Conservation (phyloP, 2,329 filamentous ascomycete genomes). For the Sarocladium strictum region DNA sequence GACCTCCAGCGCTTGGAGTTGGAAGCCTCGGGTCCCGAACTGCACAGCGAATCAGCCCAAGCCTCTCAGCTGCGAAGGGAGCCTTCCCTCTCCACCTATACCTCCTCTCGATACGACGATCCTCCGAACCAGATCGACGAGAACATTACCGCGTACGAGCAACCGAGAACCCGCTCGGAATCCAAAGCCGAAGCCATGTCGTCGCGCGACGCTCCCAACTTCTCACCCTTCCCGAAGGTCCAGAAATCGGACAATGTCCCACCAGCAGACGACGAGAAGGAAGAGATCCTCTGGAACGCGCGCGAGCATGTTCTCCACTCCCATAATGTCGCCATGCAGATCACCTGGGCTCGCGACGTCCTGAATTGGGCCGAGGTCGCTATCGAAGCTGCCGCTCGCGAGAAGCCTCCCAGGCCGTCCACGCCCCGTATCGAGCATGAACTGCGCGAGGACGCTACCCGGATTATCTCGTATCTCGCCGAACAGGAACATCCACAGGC, state of each 20-base stretch:
- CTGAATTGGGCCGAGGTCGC: conserved; percentile 83
- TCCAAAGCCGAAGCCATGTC: conserved; percentile 34
- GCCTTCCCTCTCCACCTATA: conserved; percentile 37
- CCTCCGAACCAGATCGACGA: conserved; percentile 23
- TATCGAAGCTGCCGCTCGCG: conserved; percentile 67
- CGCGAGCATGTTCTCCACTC: conserved; percentile 81
- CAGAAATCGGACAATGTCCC: conserved; percentile 76
- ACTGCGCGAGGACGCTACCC: conserved; percentile 80
- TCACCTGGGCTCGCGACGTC: conserved; percentile 93
- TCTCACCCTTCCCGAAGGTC: conserved; percentile 88
- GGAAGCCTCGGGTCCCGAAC: conserved; percentile 45
- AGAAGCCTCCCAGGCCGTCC: conserved; percentile 55
- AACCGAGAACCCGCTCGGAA: conserved; percentile 26
- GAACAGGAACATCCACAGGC: conserved; percentile 91
- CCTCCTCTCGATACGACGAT: conserved; percentile 13
- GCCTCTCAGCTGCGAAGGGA: conserved; percentile 24
- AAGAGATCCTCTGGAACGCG: conserved; percentile 80
- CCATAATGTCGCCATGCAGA: conserved; percentile 91
- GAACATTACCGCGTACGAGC: conserved; percentile 27
- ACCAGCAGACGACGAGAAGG: conserved; percentile 89
- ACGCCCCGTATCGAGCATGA: conserved; percentile 89
- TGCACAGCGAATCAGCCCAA: conserved; percentile 7
- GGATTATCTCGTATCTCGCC: conserved; percentile 83
- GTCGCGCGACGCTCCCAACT: conserved; percentile 61
- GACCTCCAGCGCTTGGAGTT: conserved; percentile 88